These are phyloP conservation scores for Lanmaoa rubissima DNA, from an alignment of 768 basidiomycete species.

Conservation along the genomic window DNA sequence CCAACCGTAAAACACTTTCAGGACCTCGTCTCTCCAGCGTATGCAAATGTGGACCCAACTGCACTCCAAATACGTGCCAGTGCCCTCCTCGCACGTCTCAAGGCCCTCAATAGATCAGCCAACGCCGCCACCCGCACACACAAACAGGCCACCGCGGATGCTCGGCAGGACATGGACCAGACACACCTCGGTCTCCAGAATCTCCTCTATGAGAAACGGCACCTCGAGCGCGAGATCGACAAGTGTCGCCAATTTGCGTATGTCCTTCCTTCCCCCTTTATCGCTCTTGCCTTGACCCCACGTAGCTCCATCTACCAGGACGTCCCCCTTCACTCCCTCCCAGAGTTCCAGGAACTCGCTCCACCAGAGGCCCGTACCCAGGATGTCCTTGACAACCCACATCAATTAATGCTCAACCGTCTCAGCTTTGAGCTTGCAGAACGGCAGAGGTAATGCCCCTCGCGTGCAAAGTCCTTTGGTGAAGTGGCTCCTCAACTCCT, in stretches of 20 bases:
- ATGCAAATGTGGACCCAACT: slow-evolving; percentile 42
- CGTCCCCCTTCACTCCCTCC: slow-evolving; percentile 66
- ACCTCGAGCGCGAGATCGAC: slow-evolving; percentile 88
- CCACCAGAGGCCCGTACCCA: slow-evolving; percentile 63
- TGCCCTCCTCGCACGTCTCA: slow-evolving; percentile 77
- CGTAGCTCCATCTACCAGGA: slow-evolving; percentile 86
- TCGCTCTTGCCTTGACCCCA: slow-evolving; percentile 1
- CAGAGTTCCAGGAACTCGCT: slow-evolving; percentile 68
- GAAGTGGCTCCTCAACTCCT: slow-evolving; percentile 3
- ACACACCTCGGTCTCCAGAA: slow-evolving; percentile 85
- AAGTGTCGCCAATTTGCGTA: slow-evolving; percentile 92
- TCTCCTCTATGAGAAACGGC: slow-evolving; percentile 83
- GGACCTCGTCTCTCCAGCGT: slow-evolving; percentile 54
- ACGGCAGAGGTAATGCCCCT: slow-evolving; percentile 66
- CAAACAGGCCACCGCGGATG: slow-evolving; percentile 69
- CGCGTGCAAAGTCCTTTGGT: slow-evolving; percentile 1
- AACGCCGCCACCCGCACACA: slow-evolving; percentile 69
- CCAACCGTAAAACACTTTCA: slow-evolving; percentile 60
- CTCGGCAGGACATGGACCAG: slow-evolving; percentile 87
- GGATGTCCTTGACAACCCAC: slow-evolving; percentile 63
- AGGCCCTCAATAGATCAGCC: slow-evolving; percentile 72
- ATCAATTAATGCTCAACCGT: slow-evolving; percentile 85
- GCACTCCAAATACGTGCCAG: slow-evolving; percentile 63
- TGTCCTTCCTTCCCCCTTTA: slow-evolving; percentile 6
- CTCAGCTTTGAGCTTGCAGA: slow-evolving; percentile 85